Evolutionary conservation across 2,329 filamentous ascomycete genomes (phyloP).

Genomic region (Pseudocercospora fuligena): DNA sequence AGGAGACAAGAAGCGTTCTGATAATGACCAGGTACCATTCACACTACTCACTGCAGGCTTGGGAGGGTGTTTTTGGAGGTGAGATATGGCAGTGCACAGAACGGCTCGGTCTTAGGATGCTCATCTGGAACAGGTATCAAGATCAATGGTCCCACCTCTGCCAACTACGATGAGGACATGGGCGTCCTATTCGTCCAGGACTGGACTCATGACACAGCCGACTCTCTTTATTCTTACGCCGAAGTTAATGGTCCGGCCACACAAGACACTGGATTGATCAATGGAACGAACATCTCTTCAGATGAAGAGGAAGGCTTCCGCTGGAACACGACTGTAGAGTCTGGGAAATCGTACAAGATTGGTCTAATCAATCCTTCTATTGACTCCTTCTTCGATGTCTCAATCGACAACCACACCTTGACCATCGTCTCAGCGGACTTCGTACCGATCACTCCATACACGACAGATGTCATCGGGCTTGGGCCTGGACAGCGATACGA

Average conservation of each 20-base stretch:
- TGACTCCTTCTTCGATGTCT: slow-evolving; percentile 48
- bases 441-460: slow-evolving; percentile 41
- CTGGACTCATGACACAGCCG: slow-evolving; percentile 49
- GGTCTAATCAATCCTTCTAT: slow-evolving; percentile 40
- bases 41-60: slow-evolving; percentile 60
- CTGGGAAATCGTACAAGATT: slow-evolving; percentile 1
- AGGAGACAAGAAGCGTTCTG: no score
- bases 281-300: slow-evolving; percentile 40
- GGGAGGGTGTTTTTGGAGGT: slow-evolving; percentile 54
- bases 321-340: slow-evolving; percentile 16
- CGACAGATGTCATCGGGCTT: slow-evolving; percentile 35
- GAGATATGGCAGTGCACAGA: no score
- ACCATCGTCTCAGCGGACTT: slow-evolving; percentile 44
- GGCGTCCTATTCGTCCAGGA: slow-evolving; percentile 64
- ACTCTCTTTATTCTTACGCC: slow-evolving; percentile 28
- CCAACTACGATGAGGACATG: slow-evolving; percentile 66
- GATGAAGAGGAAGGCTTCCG: no score
- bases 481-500: slow-evolving; percentile 48
- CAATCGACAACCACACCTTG: slow-evolving; percentile 46
- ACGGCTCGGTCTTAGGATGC: slow-evolving; percentile 60
- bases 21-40: slow-evolving; percentile 48
- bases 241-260: slow-evolving; percentile 30
- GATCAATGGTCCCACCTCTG: slow-evolving; percentile 59
- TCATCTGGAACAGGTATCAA: slow-evolving; percentile 35
- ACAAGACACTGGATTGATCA: slow-evolving; percentile 50